Evolutionary conservation across 2,329 filamentous ascomycete genomes (phyloP).

Genomic region (Neophaeococcomyces mojaviensis): DNA sequence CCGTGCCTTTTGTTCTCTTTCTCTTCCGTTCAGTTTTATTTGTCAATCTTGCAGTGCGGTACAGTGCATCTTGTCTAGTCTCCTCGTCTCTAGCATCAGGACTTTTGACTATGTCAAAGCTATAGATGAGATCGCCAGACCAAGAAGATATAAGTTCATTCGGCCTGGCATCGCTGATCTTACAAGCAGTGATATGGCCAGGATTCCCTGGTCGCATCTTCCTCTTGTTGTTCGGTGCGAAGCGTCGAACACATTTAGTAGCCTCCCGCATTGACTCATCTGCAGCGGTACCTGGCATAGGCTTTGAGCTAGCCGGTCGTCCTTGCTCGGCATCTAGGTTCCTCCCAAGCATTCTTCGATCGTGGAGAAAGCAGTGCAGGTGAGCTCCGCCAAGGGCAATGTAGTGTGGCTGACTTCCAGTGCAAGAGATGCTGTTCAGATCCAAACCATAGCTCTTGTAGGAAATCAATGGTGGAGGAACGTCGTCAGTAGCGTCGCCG

Average conservation of each 20-base stretch:
- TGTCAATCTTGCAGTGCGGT: constrained; percentile 28
- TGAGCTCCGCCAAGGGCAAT: constrained; percentile 63
- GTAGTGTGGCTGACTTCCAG: constrained; percentile 59
- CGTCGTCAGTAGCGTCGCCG: constrained; percentile 26
- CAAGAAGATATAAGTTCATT: constrained; percentile 62
- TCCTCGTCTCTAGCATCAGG: constrained; percentile 46
- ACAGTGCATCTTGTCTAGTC: constrained; percentile 22
- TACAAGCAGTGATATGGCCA: constrained; percentile 62
- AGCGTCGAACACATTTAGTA: constrained; percentile 59
- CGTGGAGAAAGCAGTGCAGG: constrained; percentile 61
- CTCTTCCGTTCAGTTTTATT: constrained; percentile 45
- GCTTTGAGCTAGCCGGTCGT: constrained; percentile 32
- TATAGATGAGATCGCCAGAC: constrained; percentile 60
- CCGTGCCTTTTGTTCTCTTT: constrained; percentile 45
- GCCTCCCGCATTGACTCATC: constrained; percentile 52
- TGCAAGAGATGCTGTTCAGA: constrained; percentile 62
- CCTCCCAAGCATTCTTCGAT: constrained; percentile 59
- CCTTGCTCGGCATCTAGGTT: constrained; percentile 50
- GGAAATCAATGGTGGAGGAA: constrained; percentile 58
- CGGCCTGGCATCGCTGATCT: constrained; percentile 61
- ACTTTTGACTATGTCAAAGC: constrained; percentile 56
- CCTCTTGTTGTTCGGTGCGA: constrained; percentile 54
- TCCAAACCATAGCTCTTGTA: constrained; percentile 58
- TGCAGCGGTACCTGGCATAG: constrained; percentile 38
- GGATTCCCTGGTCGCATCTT: constrained; percentile 47